Evolutionary conservation across 768 basidiomycete species (phyloP), one percentile per base, ranked within the genome.

Genomic region (Solioccasus polychromus): DNA sequence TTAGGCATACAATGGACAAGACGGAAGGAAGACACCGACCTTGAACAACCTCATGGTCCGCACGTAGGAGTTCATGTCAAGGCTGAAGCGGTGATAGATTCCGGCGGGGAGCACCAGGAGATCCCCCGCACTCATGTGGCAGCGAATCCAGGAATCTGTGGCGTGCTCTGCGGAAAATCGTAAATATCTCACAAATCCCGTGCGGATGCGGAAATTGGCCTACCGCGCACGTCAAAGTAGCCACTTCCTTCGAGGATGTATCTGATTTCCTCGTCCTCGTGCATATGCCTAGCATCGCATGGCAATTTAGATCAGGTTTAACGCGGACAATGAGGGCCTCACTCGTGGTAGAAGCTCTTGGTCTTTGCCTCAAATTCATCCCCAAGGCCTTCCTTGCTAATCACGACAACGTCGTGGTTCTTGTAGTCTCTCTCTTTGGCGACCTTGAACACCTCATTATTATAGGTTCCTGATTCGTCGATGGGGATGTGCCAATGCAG

Each of bases 241-340:
- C 92, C 93, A 29, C 79, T 82, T 15, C 94, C 94, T 1, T 77
- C 73, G 31, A 92, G 74, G 55, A 94, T 81, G 57, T 89, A 97
- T 8, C 93, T 76, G 59, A 94, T 95, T 68, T 97, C 93, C 60
- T 97, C 93, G 57, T 96, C 93, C 64, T 96, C 92, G 57, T 96
- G 94, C 74, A 97, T 78, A 57, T 96, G 92, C 57, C 89, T 90
- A 53, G 20, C 0, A 4, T 20, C 5, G 31, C n/a, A 19, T 10
- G 1, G 11, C 5, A 24, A 10, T 2, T 8, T 4, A 11, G 5
- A 3, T 3, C 8, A 26, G 9, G 63, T n/a, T n/a, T n/a, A n/a
- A n/a, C n/a, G n/a, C n/a, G n/a, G n/a, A n/a, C n/a, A n/a, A n/a
- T n/a, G n/a, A n/a, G n/a, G n/a, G n/a, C n/a, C 83, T 48, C 55